phyloP scores from a whole-genome alignment of 2,329 filamentous ascomycete species.

The Xylariomycetidae sp. region DNA sequence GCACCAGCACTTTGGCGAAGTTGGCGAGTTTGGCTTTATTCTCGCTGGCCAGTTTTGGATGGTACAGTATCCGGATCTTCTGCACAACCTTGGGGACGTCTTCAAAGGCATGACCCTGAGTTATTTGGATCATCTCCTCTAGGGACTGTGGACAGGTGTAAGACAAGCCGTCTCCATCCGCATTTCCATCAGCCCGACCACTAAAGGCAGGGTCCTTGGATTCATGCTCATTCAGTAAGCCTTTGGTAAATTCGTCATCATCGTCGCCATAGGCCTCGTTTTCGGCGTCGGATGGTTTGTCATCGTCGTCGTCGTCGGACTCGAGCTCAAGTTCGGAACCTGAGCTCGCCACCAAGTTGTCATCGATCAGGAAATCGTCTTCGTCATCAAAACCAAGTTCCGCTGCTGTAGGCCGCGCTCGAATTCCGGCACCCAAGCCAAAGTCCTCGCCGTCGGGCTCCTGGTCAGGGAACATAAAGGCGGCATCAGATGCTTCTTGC shows the following conservation, averaged over 20 bases:
- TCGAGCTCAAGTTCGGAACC: constrained; percentile 59
- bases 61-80: constrained; percentile 85
- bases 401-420: constrained; percentile 47
- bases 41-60: constrained; percentile 74
- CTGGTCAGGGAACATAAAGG: constrained; percentile 26
- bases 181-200: constrained; percentile 21
- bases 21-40: constrained; percentile 78
- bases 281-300: constrained; percentile 43
- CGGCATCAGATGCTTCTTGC: constrained; percentile 15
- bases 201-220: constrained; percentile 46
- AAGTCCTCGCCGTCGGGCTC: constrained; percentile 53
- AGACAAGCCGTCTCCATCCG: constrained; percentile 56
- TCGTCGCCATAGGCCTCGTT: constrained; percentile 46
- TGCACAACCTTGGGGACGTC: constrained; percentile 77
- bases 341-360: constrained; percentile 79
- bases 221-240: constrained; percentile 56
- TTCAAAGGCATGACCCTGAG: constrained; percentile 53
- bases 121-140: constrained; percentile 63
- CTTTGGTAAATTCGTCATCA: constrained; percentile 68
- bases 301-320: constrained; percentile 40
- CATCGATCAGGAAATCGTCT: constrained; percentile 87
- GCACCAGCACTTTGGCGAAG: constrained; percentile 61
- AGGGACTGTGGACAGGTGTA: constrained; percentile 83
- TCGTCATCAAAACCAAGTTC: constrained; percentile 81
- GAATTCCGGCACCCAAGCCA: constrained; percentile 54